These are phyloP conservation scores for Bruguiera gymnorhiza DNA, from an alignment of 345 rosid genomes.

Conservation along the genomic window DNA sequence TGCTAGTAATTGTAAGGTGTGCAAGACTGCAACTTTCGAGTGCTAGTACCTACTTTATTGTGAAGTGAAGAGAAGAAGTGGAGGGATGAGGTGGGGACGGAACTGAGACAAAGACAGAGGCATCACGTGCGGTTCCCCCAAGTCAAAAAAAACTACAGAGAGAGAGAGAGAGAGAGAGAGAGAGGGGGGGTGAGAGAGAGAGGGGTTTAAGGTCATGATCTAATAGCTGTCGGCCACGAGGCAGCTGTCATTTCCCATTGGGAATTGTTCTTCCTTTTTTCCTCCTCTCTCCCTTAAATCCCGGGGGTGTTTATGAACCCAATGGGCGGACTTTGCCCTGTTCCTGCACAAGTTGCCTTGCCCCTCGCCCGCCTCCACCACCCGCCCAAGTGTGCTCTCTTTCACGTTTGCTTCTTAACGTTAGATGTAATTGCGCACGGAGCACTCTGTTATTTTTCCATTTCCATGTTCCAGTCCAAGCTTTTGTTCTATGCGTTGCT, in stretches of 20 bases:
- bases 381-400: no score
- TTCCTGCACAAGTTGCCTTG: neutral
- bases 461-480: no score
- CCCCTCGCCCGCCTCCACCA: neutral
- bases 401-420: neutral
- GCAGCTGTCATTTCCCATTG: conserved; percentile 41
- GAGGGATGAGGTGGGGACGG: neutral
- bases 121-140: no score
- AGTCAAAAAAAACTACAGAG: no score
- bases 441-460: no score
- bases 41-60: neutral
- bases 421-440: neutral
- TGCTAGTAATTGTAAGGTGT: neutral
- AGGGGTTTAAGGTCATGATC: conserved; percentile 2
- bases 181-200: neutral
- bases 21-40: neutral
- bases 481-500: no score
- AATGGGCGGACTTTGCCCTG: neutral
- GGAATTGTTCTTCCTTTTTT: conserved; percentile 34
- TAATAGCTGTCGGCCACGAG: conserved; percentile 56
- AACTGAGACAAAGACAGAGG: no score
- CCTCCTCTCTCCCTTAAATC: conserved; percentile 34
- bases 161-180: no score
- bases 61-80: neutral
- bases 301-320: conserved; percentile 32